phyloP scores from a whole-genome alignment of 164 flowering plant genomes.

The Malania oleifera region DNA sequence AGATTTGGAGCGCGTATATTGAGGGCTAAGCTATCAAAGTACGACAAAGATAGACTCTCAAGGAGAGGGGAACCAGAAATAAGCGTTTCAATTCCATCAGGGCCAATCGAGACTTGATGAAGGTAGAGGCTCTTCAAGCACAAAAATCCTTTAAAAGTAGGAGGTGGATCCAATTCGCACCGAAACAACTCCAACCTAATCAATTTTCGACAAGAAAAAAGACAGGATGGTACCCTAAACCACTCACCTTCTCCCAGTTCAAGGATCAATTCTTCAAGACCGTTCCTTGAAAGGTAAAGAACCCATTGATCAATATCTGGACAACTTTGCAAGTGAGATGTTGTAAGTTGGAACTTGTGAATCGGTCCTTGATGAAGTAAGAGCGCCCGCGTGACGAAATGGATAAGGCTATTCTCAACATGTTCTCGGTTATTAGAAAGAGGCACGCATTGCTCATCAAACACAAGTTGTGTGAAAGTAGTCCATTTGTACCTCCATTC shows the following conservation, averaged over 20 bases:
- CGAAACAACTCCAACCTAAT: constrained; percentile 50
- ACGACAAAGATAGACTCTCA: constrained; percentile 51
- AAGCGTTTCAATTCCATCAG: constrained; percentile 42
- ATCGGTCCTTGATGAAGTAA: constrained; percentile 68
- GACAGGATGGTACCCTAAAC: constrained; percentile 54
- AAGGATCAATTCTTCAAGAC: constrained; percentile 44
- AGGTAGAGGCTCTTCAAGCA: constrained; percentile 46
- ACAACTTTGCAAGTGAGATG: constrained; percentile 26
- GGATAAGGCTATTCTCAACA: constrained; percentile 23
- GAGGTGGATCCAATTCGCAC: constrained; percentile 64
- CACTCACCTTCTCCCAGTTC: constrained; percentile 48
- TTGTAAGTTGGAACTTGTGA: constrained; percentile 50
- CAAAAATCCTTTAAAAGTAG: constrained; percentile 50
- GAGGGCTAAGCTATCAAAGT: constrained; percentile 44
- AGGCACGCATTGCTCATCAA: constrained; percentile 38
- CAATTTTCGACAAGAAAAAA: constrained; percentile 51
- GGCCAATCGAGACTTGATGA: constrained; percentile 37
- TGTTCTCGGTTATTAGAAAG: constrained; percentile 16
- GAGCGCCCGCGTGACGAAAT: constrained; percentile 39
- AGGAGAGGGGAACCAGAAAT: constrained; percentile 63
- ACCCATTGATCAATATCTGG: constrained; percentile 72
- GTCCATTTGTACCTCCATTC: constrained; percentile 72
- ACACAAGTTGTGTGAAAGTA: constrained; percentile 40
- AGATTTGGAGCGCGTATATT: constrained; percentile 63
- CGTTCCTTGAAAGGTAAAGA: constrained; percentile 50